A percentile compares a stretch with the other conserved stretches of the same genome.
These are phyloP conservation scores for Rhinocladiella mackenziei DNA, from an alignment of 2,329 filamentous ascomycete species.

Conservation along the genomic window DNA sequence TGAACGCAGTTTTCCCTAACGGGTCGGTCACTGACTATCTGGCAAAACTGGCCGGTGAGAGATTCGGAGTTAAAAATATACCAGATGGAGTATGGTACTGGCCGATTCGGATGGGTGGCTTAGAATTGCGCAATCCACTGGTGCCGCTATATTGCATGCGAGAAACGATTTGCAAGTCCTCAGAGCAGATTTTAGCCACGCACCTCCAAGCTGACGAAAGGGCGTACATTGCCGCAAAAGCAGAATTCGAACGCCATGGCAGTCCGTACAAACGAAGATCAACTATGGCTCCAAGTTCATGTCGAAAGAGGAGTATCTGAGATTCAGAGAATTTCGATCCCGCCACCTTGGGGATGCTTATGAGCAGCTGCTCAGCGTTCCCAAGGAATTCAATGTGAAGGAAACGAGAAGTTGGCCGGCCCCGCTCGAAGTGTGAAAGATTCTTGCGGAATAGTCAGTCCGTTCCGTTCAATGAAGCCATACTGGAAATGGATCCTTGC, in stretches of 20 bases:
- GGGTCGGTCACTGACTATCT: conserved; percentile 54
- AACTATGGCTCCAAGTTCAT: conserved; percentile 33
- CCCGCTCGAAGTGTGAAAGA: conserved; percentile 1
- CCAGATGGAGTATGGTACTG: conserved; percentile 53
- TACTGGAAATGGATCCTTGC: conserved; percentile 45
- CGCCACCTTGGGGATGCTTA: conserved; percentile 34
- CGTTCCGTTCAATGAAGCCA: conserved; percentile 37
- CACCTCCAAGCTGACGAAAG: conserved; percentile 45
- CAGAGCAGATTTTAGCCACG: conserved; percentile 34
- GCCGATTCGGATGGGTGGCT: conserved; percentile 49
- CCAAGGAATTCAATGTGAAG: conserved; percentile 33
- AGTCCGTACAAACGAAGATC: background rate
- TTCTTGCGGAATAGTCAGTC: conserved; percentile 19
- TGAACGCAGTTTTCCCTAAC: conserved; percentile 47
- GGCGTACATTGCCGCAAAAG: conserved; percentile 4
- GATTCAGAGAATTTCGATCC: conserved; percentile 37
- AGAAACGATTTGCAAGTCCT: conserved; percentile 39
- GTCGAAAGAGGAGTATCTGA: conserved; percentile 39
- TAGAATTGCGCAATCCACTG: conserved; percentile 50
- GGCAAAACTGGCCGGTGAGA: conserved; percentile 48
- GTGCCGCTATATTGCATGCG: conserved; percentile 47
- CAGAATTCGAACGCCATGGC: conserved; percentile 2
- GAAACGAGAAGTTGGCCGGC: conserved; percentile 27
- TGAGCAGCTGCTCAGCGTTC: conserved; percentile 32
- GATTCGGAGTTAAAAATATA: conserved; percentile 49